Evolutionary conservation across 2,329 filamentous ascomycete genomes (phyloP).

Genomic region (Colletotrichum sp.): DNA sequence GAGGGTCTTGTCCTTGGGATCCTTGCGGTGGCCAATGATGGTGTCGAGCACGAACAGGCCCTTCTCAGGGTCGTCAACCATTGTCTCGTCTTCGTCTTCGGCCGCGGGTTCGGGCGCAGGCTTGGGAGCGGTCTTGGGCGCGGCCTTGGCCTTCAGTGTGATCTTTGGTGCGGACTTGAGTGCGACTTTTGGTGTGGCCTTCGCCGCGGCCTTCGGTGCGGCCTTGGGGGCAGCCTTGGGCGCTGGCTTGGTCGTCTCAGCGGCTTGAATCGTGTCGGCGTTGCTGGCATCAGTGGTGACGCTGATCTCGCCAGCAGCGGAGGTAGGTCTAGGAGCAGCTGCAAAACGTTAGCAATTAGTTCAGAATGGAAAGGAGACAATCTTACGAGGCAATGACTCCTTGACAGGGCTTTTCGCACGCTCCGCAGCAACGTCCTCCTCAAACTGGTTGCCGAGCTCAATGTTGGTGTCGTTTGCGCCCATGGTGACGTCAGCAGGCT

Average conservation of each 20-base stretch:
- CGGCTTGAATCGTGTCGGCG: neutral
- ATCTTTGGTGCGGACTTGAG: neutral
- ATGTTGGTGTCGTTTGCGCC: neutral
- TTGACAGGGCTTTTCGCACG: constrained; percentile 5
- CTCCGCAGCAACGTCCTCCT: neutral
- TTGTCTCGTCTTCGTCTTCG: neutral
- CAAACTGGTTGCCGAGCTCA: constrained; percentile 5
- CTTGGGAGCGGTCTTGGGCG: neutral
- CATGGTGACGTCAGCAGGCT: neutral
- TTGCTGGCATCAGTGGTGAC: neutral
- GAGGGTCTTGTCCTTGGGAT: constrained; percentile 17
- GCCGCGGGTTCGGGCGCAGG: neutral
- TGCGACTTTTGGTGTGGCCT: neutral
- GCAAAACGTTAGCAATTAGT: neutral
- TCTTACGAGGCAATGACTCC: neutral
- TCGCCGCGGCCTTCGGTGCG: neutral
- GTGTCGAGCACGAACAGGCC: constrained; percentile 9
- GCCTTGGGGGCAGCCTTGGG: neutral
- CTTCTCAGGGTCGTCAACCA: neutral
- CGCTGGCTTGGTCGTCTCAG: neutral
- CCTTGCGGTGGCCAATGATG: constrained; percentile 10
- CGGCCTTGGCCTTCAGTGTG: neutral
- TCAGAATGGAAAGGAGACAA: rapidly evolving
- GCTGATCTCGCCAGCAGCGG: constrained; percentile 2
- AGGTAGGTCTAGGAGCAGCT: neutral